Percentiles rank a stretch among this genome's conserved stretches.
These are phyloP conservation scores for Microcyclosporella mali DNA, from an alignment of 2,329 filamentous ascomycete genomes.

Conservation along the genomic window DNA sequence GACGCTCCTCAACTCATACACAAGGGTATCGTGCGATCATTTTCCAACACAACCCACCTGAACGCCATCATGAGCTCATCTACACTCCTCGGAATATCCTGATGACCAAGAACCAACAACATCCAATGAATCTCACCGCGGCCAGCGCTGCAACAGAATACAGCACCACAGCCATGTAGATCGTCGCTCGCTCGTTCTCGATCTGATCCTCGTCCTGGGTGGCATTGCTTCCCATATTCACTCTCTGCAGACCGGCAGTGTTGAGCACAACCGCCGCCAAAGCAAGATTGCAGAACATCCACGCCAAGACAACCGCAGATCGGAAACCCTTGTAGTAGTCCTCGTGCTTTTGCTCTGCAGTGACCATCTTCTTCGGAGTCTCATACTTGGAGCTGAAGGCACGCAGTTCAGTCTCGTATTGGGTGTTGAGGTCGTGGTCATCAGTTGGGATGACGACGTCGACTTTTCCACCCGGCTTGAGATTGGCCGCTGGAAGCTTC, in stretches of 20 bases:
- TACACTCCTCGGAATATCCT: constrained; percentile 63
- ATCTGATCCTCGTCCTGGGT: constrained; percentile 39
- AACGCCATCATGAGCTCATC: constrained; percentile 5
- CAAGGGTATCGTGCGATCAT: constrained; percentile 10
- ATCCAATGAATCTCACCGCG: constrained; percentile 79
- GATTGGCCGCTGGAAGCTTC: constrained; percentile 78
- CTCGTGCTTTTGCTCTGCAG: constrained; percentile 74
- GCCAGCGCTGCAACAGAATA: constrained; percentile 84
- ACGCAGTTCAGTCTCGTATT: constrained; percentile 79
- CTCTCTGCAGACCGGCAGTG: constrained; percentile 18
- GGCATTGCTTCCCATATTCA: constrained; percentile 27
- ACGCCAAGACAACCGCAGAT: constrained; percentile 82
- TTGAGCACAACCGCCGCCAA: constrained; percentile 81
- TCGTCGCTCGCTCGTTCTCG: constrained; percentile 56
- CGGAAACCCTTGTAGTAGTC: constrained; percentile 98
- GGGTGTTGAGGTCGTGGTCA: constrained; percentile 87
- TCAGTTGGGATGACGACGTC: constrained; percentile 81
- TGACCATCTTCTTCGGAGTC: constrained; percentile 59
- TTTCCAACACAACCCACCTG: constrained; percentile 8
- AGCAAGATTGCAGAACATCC: constrained; percentile 95
- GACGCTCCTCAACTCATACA: constrained; percentile 5
- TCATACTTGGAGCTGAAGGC: constrained; percentile 69
- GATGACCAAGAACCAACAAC: constrained; percentile 86
- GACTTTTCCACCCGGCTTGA: constrained; percentile 92
- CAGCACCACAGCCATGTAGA: constrained; percentile 81